phyloP scores from a whole-genome alignment of 805 yeast genomes.

The Kuraishia ogatae region DNA sequence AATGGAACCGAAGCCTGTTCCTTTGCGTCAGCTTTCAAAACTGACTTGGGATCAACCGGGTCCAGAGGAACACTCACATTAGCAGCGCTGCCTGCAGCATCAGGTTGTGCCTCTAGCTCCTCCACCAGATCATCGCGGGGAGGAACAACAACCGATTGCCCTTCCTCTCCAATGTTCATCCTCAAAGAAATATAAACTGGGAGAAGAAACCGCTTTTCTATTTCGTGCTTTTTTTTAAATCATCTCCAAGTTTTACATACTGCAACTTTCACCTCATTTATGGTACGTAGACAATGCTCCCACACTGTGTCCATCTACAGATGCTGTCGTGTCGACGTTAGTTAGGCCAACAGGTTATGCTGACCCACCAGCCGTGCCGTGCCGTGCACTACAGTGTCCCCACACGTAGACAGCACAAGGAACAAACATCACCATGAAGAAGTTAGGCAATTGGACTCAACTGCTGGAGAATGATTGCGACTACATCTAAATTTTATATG shows the following conservation, averaged over 20 bases:
- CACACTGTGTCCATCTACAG: background rate
- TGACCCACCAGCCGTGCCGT: background rate
- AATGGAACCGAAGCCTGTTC: background rate
- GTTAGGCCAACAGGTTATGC: background rate
- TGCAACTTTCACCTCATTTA: too few species aligned
- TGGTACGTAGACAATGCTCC: background rate
- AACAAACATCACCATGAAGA: too few species aligned
- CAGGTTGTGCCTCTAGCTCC: background rate
- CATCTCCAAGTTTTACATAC: background rate
- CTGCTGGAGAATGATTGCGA: too few species aligned
- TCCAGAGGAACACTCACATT: background rate
- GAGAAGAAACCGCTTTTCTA: background rate
- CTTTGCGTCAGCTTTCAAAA: background rate
- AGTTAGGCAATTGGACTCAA: too few species aligned
- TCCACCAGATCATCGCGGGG: background rate
- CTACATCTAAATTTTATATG: too few species aligned
- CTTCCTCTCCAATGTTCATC: background rate
- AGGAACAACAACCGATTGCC: background rate
- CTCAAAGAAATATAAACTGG: background rate
- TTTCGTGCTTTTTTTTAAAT: too few species aligned
- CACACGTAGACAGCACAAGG: background rate
- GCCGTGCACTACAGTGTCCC: background rate
- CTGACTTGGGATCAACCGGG: background rate
- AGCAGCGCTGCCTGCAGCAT: background rate
- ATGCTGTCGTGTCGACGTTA: background rate